phyloP scores from a whole-genome alignment of 148 eudicot species.

The Gaultheria prostrata region DNA sequence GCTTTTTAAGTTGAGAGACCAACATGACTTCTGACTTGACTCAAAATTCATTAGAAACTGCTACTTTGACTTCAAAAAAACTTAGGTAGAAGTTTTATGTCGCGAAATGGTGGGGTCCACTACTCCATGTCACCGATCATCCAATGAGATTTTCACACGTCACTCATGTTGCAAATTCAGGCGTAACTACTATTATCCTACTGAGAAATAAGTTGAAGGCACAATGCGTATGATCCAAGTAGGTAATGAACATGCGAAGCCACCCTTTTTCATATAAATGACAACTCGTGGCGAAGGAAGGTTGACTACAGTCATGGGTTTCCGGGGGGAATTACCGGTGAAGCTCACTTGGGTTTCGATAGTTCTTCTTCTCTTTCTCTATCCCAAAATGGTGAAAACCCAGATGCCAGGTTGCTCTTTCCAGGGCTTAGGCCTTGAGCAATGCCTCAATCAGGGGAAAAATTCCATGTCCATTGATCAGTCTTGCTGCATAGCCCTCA shows the following conservation, averaged over 20 bases:
- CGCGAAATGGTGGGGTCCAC: background rate
- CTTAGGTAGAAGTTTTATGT: background rate
- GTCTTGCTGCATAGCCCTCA: conserved; percentile 28
- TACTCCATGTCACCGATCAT: background rate
- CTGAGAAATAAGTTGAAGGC: background rate
- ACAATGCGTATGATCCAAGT: conserved; percentile 20
- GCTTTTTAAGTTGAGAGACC: background rate
- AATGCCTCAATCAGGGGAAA: conserved; percentile 14
- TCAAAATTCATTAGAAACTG: background rate
- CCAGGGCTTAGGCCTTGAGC: conserved; percentile 18
- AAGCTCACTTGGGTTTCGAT: conserved; percentile 1
- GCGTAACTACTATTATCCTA: background rate
- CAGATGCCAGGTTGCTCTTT: conserved; percentile 24
- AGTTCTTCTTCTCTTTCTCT: background rate
- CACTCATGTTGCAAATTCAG: background rate
- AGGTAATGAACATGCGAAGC: conserved; percentile 23
- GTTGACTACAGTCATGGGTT: background rate
- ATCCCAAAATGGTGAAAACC: conserved; percentile 8
- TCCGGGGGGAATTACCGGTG: background rate
- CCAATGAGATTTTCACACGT: background rate
- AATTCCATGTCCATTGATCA: conserved; percentile 3
- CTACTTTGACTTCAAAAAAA: background rate
- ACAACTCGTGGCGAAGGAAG: background rate
- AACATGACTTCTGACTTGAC: background rate
- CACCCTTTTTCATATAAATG: background rate